These are phyloP conservation scores for Apiospora aurea DNA, from an alignment of 2,329 filamentous ascomycete species.

Conservation along the genomic window DNA sequence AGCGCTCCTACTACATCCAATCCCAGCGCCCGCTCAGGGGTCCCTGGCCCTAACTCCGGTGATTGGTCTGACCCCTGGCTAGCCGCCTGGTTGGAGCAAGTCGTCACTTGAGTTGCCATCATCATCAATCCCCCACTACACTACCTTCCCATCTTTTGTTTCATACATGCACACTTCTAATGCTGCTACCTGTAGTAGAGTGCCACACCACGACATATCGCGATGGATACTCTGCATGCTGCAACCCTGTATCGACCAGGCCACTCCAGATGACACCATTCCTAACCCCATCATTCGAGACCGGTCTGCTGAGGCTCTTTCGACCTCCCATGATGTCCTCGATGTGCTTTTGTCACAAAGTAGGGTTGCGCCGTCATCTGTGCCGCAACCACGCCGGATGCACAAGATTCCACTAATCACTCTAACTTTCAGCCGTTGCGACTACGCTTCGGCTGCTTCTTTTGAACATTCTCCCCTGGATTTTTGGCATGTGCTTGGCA, in stretches of 20 bases:
- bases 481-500: constrained; percentile 6
- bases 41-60: not conserved
- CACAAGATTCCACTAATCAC: constrained; percentile 10
- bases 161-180: not conserved
- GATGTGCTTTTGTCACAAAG: not conserved
- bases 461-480: not conserved
- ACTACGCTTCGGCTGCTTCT: not conserved
- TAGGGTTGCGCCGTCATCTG: constrained; percentile 3
- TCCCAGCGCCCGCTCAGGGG: not conserved
- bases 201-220: not conserved
- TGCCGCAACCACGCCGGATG: not conserved
- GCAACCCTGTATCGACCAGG: not conserved
- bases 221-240: not conserved
- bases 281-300: not conserved
- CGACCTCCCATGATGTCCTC: not conserved
- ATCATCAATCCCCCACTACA: not conserved
- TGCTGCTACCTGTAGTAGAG: not conserved
- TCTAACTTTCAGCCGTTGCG: not conserved
- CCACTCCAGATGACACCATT: not conserved
- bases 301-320: not conserved
- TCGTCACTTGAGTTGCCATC: not conserved
- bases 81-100: not conserved
- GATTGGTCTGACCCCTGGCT: not conserved
- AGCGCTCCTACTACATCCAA: not conserved
- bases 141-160: not conserved